Percentiles rank a stretch among this genome's conserved stretches.
Conservation (phyloP, 352 stramenopile species). For the Phytophthora fragariaefolia region DNA sequence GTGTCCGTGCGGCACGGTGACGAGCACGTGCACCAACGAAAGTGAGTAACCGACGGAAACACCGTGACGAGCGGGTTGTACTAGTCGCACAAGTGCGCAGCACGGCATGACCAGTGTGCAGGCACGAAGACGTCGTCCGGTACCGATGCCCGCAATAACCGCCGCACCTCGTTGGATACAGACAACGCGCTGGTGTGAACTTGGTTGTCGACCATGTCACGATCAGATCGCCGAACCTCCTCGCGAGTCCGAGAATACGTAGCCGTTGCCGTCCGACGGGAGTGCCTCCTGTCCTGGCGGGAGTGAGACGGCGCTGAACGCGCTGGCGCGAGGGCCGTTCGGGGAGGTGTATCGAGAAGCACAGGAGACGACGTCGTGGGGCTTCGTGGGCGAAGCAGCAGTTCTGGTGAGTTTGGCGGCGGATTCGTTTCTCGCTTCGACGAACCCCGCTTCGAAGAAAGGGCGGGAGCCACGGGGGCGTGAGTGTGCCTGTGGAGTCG, state of each 20-base stretch:
- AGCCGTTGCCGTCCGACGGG: background rate
- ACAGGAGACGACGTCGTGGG: background rate
- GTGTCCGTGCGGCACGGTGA: background rate
- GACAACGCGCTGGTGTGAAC: background rate
- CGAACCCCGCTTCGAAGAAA: background rate
- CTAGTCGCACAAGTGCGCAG: constrained; percentile 1
- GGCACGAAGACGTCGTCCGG: background rate
- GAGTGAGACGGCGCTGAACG: background rate
- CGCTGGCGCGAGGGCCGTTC: background rate
- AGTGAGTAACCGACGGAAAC: background rate
- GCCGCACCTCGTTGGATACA: background rate
- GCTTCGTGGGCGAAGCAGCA: no score
- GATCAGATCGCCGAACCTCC: background rate
- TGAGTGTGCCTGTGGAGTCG: background rate
- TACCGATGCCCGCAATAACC: background rate
- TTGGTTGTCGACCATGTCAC: background rate
- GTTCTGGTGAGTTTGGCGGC: background rate
- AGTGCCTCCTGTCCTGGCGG: background rate
- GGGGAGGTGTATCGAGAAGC: background rate
- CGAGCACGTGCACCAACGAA: constrained; percentile 6
- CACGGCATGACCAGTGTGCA: background rate
- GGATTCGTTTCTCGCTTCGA: background rate
- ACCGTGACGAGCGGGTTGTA: constrained; percentile 7
- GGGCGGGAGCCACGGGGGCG: background rate
- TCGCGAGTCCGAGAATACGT: background rate